Evolutionary conservation across 2,329 filamentous ascomycete species (phyloP).

Genomic region (Microdochium trichocladiopsis): DNA sequence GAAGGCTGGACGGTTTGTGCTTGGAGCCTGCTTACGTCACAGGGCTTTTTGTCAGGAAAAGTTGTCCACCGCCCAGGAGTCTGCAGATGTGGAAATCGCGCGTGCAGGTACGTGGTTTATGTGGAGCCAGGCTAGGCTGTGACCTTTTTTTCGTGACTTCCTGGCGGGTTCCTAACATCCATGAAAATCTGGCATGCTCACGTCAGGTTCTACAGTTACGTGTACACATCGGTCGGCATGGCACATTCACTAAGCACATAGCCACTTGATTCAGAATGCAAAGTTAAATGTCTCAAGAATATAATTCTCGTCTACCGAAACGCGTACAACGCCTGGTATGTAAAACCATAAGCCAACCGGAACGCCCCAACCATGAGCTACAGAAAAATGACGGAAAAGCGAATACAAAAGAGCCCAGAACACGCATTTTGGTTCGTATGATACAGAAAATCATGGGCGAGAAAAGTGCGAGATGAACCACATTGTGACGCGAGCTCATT

Average conservation of each 20-base stretch:
- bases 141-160: neutral
- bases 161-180: neutral
- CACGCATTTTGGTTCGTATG: neutral
- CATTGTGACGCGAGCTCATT: constrained; percentile 8
- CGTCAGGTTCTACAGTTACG: neutral
- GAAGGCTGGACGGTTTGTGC: neutral
- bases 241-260: too few relatives aligned
- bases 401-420: neutral
- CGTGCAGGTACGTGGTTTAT: too few relatives aligned
- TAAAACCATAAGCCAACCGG: neutral
- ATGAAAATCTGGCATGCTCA: neutral
- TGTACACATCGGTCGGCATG: too few relatives aligned
- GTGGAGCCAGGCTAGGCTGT: too few relatives aligned
- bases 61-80: too few relatives aligned
- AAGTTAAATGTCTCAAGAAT: neutral
- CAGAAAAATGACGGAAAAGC: neutral
- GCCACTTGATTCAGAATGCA: too few relatives aligned
- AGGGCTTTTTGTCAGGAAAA: too few relatives aligned
- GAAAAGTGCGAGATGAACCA: neutral
- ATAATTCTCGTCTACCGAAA: neutral
- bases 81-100: too few relatives aligned
- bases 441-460: neutral
- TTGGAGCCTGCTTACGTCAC: too few relatives aligned
- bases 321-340: neutral
- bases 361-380: constrained; percentile 1